Conservation (phyloP, 305 asterid genomes). For the Rubia peregrina region DNA sequence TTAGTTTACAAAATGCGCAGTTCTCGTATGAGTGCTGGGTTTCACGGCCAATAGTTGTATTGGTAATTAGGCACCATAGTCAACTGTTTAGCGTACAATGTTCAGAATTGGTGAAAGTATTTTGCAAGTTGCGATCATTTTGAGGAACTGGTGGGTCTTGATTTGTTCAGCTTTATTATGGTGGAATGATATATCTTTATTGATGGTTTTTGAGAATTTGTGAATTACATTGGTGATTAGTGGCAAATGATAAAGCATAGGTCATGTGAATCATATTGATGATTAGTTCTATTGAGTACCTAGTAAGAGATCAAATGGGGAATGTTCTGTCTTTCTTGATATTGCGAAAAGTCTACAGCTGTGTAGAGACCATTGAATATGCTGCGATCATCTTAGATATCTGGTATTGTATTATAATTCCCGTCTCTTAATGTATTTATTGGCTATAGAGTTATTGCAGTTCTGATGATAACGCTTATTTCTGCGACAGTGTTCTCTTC, state of each 20-base stretch:
- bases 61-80: slow-evolving; percentile 5
- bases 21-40: background rate
- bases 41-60: background rate
- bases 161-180: background rate
- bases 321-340: background rate
- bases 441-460: background rate
- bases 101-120: background rate
- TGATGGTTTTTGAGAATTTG: background rate
- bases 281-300: background rate
- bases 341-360: background rate
- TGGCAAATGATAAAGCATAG: background rate
- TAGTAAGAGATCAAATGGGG: background rate
- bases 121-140: slow-evolving; percentile 5
- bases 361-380: background rate
- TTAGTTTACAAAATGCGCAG: too few relatives aligned
- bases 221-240: background rate
- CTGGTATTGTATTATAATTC: background rate
- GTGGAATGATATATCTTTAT: background rate
- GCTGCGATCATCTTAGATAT: background rate
- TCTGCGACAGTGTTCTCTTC: background rate
- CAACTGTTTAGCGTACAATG: background rate
- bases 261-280: background rate
- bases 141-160: background rate
- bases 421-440: background rate
- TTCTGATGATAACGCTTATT: background rate